Percentiles rank a stretch among this genome's conserved stretches.
phyloP scores from a whole-genome alignment of 2,329 filamentous ascomycete genomes.

The Venturia pyrina region DNA sequence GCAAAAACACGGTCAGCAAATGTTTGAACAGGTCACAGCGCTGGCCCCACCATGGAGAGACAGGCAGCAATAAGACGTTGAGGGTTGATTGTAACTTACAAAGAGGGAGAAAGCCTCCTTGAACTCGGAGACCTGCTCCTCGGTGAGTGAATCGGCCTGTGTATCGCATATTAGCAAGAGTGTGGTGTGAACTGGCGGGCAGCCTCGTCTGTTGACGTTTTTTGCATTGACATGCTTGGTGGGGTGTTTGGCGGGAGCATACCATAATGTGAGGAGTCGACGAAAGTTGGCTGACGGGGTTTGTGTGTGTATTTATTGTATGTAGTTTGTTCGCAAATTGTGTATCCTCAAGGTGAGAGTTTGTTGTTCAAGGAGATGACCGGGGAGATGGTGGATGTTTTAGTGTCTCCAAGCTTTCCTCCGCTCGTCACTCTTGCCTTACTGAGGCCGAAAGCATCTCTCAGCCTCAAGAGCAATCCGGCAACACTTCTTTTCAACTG shows the following conservation, averaged over 20 bases:
- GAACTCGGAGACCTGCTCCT: constrained; percentile 99
- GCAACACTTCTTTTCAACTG: not conserved
- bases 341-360: not conserved
- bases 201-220: not conserved
- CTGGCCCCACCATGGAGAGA: constrained; percentile 13
- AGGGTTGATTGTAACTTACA: constrained; percentile 52
- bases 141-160: constrained; percentile 94
- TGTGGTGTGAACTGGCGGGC: not conserved
- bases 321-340: not conserved
- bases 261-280: constrained; percentile 8
- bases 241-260: not conserved
- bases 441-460: not conserved
- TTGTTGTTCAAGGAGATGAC: not conserved
- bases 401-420: not conserved
- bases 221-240: not conserved
- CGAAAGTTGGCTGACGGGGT: not conserved
- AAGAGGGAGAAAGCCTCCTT: constrained; percentile 99
- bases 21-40: not conserved
- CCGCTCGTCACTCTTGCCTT: not conserved
- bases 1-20: constrained; percentile 7
- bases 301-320: not conserved
- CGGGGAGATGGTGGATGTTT: not conserved
- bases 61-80: constrained; percentile 15
- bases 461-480: not conserved
- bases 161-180: constrained; percentile 19